Evolutionary conservation across 805 yeast species (phyloP), one percentile per base, ranked within the genome.

Genomic region (Komagataella phaffii): DNA sequence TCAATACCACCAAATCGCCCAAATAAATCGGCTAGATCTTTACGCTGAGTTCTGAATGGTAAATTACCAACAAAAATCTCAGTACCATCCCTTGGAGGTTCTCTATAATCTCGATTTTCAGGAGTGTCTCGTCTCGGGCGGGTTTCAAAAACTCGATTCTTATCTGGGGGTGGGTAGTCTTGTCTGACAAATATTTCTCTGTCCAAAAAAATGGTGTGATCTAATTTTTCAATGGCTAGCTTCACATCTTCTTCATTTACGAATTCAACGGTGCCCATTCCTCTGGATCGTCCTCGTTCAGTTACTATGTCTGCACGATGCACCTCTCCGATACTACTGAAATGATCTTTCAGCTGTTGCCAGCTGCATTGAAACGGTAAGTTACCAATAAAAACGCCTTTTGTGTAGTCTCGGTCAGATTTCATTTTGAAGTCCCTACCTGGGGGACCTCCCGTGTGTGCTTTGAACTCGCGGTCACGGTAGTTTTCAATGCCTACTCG

Each of bases 181-280:
- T 84, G 95, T 69, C 97, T 82, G 7, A 90, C 95, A 65, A 85
- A 88, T 47, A 89, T 84, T 59, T 80, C 83, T 65, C 97, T 81
- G 12, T 88, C 95, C 61, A 72, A 67, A 56, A 81, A 77, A 43
- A 70, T 72, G 30, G 81, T 72, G 61, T 86, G 82, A 66, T 86
- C 85, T 59, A 74, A 83, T 58, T 78, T 73, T 51, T 72, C 68
- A 59, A 89, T 87, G 10, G 96, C 96, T 21, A 70, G 73, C 48
- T 72, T 74, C 5, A 88, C 96, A 52, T 80, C 84, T 17, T 76
- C 81, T 54, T 73, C 73, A 53, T 71, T 71, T 10, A 80, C 71
- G 60, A 83, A 90, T 65, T 89, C 96, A 46, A 89, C 96, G 21
- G 96, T 87, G 45, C 90, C 91, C 91, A 84, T 85, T 55, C 95